Conservation (phyloP, 805 yeast species). For the Yamadazyma nakazawae region DNA sequence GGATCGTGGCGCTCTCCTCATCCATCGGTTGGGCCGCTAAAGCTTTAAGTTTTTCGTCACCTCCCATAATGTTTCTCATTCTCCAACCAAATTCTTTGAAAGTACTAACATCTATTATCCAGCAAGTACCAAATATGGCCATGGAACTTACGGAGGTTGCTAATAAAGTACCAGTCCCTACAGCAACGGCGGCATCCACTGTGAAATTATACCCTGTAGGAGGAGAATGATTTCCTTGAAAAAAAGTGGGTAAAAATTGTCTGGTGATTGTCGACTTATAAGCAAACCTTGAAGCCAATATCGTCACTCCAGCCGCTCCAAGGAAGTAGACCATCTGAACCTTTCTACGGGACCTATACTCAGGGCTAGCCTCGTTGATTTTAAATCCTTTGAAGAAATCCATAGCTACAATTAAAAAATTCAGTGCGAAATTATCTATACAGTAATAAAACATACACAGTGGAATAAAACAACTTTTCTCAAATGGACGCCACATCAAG, state of each 20-base stretch:
- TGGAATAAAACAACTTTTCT: slow-evolving; percentile 9
- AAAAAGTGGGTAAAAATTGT: slow-evolving; percentile 70
- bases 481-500: not conserved
- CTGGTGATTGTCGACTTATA: slow-evolving; percentile 70
- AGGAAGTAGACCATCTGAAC: slow-evolving; percentile 70
- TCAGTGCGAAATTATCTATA: slow-evolving; percentile 9
- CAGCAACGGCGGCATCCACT: slow-evolving; percentile 82
- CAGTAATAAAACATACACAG: slow-evolving; percentile 8
- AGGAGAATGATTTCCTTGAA: slow-evolving; percentile 82
- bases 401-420: slow-evolving; percentile 20
- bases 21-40: slow-evolving; percentile 44
- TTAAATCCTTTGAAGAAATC: slow-evolving; percentile 19
- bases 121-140: slow-evolving; percentile 70
- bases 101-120: slow-evolving; percentile 72
- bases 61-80: slow-evolving; percentile 66
- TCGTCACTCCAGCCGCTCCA: slow-evolving; percentile 68
- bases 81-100: slow-evolving; percentile 68
- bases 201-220: slow-evolving; percentile 74
- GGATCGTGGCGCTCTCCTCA: slow-evolving; percentile 56
- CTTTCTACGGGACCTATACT: slow-evolving; percentile 60
- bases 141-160: slow-evolving; percentile 72
- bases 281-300: slow-evolving; percentile 70
- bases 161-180: slow-evolving; percentile 72
- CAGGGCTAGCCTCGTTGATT: slow-evolving; percentile 37
- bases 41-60: slow-evolving; percentile 54